Evolutionary conservation across 345 rosid species (phyloP), one percentile per base, ranked within the genome.

Genomic region (Odontarrhena argentea): DNA sequence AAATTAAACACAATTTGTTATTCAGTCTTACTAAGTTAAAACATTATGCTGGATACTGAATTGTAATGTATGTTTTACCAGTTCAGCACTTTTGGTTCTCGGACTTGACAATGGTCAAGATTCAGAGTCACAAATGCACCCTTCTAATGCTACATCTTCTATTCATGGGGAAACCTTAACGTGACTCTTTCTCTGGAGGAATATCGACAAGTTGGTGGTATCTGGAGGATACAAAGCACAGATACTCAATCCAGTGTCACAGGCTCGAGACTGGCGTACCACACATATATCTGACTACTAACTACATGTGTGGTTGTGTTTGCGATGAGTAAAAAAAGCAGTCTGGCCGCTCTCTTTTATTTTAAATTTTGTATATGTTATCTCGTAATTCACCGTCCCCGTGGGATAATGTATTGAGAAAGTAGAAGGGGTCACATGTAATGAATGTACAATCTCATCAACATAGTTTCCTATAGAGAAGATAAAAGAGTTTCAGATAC

Each of bases 1-100:
- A 41, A 58, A 35, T 42, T 11, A 65, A 65, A 65, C 32, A 49
- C 53, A 48, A 15, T 48, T 10, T n/a, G 48, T 50, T 49, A 47
- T 63, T 26, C 8, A 25, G 4, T 63, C 36, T 63, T 63, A 2
- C 24, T 8, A 25, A 62, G 49, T 28, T 7, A 18, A 11, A 15
- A 10, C 43, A n/a, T 47, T 13, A 55, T 11, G 24, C 56, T 14
- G 15, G 35, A 58, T 50, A 43, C 66, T 65, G 54, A 71, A 36
- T 36, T 28, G 12, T 58, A 49, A 35, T 65, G 47, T 13, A 36
- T 65, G 59, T 47, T 71, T 67, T 76, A 64, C 76, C 87, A 94
- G 99, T 76, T 77, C 89, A 50, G 85, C 78, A 2, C 85, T 88
- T 26, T 85, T 80, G 11, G 81, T 86, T 67, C 95, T 94, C 61